Percentiles rank a stretch among this genome's conserved stretches.
Conservation (phyloP, 257 asterid genomes). For the Ophiorrhiza pumila region DNA sequence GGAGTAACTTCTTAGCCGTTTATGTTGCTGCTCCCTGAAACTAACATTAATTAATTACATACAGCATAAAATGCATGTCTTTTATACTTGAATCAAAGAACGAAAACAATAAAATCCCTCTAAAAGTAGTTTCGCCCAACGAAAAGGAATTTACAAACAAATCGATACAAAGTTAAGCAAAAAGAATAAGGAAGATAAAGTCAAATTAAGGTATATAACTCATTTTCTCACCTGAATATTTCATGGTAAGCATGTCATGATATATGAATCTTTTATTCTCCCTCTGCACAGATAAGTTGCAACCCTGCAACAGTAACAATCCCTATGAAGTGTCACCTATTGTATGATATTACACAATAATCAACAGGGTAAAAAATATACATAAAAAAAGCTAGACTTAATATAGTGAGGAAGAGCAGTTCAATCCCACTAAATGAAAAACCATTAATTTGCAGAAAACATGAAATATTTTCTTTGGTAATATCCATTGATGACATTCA, state of each 20-base stretch:
- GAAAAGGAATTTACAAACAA: not conserved
- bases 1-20: not conserved
- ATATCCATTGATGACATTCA: not conserved
- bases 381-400: too few relatives aligned
- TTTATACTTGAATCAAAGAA: too few relatives aligned
- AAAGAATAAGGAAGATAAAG: not conserved
- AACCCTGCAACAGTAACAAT: conserved; percentile 58
- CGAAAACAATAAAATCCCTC: not conserved
- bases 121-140: not conserved
- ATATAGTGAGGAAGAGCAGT: too few relatives aligned
- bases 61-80: not conserved
- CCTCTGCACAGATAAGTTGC: conserved; percentile 63
- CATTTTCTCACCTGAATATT: conserved; percentile 48
- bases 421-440: not conserved
- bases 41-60: not conserved
- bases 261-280: conserved; percentile 64
- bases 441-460: too few relatives aligned
- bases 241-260: conserved; percentile 63
- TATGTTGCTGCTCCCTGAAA: not conserved
- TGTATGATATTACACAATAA: not conserved
- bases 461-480: too few relatives aligned
- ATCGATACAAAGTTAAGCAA: not conserved
- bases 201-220: not conserved
- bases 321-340: not conserved
- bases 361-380: too few relatives aligned